Conservation (phyloP, 306 rosid species). For the Gastrolobium villosum region DNA sequence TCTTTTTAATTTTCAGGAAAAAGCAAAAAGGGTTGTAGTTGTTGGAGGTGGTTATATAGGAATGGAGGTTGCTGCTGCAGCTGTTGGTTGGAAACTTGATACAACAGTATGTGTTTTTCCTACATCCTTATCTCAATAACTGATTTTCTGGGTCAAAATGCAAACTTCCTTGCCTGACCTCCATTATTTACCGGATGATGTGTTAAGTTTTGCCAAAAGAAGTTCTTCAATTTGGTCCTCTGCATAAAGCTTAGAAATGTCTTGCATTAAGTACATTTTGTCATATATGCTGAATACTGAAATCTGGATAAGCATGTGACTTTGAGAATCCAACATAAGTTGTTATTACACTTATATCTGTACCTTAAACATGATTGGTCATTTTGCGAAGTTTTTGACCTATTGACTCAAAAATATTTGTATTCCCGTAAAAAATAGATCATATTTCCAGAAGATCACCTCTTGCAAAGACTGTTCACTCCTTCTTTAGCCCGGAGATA, state of each 20-base stretch:
- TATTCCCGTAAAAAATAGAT: constrained; percentile 57
- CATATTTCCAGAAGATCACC: constrained; percentile 85
- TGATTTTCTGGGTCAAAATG: constrained; percentile 29
- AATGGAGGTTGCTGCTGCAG: constrained; percentile 98
- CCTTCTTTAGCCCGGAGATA: constrained; percentile 88
- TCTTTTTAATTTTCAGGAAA: constrained; percentile 60
- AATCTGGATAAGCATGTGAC: constrained; percentile 26
- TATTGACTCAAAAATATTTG: constrained; percentile 34
- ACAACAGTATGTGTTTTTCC: constrained; percentile 74
- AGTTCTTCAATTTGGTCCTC: constrained; percentile 26
- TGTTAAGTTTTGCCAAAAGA: constrained; percentile 14
- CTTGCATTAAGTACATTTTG: not conserved
- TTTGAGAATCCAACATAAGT: constrained; percentile 10
- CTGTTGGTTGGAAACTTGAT: constrained; percentile 92
- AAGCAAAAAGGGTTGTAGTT: constrained; percentile 78
- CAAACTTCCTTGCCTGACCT: constrained; percentile 27
- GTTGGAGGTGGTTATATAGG: constrained; percentile 99
- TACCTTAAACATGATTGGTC: constrained; percentile 14
- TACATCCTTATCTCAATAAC: not conserved
- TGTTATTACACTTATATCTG: constrained; percentile 7
- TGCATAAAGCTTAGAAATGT: constrained; percentile 24
- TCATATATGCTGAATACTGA: constrained; percentile 25
- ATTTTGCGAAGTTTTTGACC: constrained; percentile 46
- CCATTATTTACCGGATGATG: constrained; percentile 25
- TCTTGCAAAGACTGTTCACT: constrained; percentile 88